Percentiles rank a stretch among this genome's conserved stretches.
These are phyloP conservation scores for Vitis hybrid DNA, from an alignment of 177 flowering plant genomes.

Conservation along the genomic window DNA sequence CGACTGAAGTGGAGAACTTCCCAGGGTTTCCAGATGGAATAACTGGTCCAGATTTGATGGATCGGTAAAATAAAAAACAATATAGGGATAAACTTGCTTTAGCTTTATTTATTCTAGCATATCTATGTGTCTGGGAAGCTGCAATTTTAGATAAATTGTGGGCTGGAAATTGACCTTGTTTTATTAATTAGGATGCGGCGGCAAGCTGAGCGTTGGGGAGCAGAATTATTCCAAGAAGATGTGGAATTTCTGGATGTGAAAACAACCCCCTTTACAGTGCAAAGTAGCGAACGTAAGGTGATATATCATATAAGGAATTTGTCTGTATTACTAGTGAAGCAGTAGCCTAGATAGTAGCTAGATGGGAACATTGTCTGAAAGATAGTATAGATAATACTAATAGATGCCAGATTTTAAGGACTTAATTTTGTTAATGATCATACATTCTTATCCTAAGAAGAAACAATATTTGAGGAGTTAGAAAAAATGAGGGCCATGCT, in stretches of 20 bases:
- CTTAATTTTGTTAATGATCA: too few relatives aligned
- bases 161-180: slow-evolving; percentile 5
- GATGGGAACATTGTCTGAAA: too few relatives aligned
- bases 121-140: neutral
- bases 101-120: neutral
- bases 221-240: slow-evolving; percentile 89
- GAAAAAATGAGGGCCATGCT: too few relatives aligned
- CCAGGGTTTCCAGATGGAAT: slow-evolving; percentile 99
- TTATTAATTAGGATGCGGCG: slow-evolving; percentile 61
- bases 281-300: slow-evolving; percentile 94
- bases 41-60: slow-evolving; percentile 98
- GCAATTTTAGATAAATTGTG: neutral
- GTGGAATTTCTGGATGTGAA: slow-evolving; percentile 82
- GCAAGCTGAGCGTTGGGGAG: slow-evolving; percentile 99
- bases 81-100: too few relatives aligned
- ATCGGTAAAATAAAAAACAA: slow-evolving; percentile 45
- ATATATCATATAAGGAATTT: slow-evolving; percentile 5
- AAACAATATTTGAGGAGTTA: too few relatives aligned
- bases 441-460: too few relatives aligned
- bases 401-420: too few relatives aligned
- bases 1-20: slow-evolving; percentile 97
- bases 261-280: slow-evolving; percentile 72
- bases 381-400: too few relatives aligned
- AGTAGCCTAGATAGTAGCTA: neutral
- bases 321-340: neutral